Conservation (phyloP, 2,329 filamentous ascomycete genomes). For the Orbilia quercus region DNA sequence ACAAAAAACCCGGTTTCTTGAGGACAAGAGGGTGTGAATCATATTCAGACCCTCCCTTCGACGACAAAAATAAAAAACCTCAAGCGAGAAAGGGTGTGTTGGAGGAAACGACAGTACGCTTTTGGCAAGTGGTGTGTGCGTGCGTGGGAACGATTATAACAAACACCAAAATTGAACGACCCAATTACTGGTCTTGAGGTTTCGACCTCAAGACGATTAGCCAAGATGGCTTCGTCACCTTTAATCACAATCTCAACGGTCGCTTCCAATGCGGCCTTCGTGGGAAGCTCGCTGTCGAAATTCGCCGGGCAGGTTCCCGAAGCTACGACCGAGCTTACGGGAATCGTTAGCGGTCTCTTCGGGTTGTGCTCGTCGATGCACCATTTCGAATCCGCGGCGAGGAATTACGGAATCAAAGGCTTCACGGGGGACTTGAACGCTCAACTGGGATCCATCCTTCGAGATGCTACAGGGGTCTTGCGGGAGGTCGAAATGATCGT, state of each 20-base stretch:
- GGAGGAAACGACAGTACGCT: conserved; percentile 22
- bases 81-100: background rate
- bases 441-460: conserved; percentile 49
- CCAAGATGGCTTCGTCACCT: conserved; percentile 53
- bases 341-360: conserved; percentile 53
- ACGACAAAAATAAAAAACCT: background rate
- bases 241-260: conserved; percentile 51
- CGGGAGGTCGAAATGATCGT: conserved; percentile 50
- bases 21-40: conserved; percentile 4
- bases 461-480: conserved; percentile 49
- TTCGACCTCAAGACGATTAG: conserved; percentile 55
- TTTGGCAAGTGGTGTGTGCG: conserved; percentile 5
- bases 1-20: background rate
- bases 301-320: conserved; percentile 55
- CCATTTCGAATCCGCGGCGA: conserved; percentile 53
- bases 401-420: conserved; percentile 48
- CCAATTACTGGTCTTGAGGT: conserved; percentile 50
- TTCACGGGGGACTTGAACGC: conserved; percentile 46
- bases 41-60: background rate
- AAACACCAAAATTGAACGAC: conserved; percentile 55
- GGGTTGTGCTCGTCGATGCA: conserved; percentile 51
- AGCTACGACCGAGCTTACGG: conserved; percentile 51
- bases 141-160: conserved; percentile 29
- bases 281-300: conserved; percentile 48
- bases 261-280: conserved; percentile 47